Conservation (phyloP, 2,329 filamentous ascomycete genomes). For the Cladosporium austrohemisphaericum region DNA sequence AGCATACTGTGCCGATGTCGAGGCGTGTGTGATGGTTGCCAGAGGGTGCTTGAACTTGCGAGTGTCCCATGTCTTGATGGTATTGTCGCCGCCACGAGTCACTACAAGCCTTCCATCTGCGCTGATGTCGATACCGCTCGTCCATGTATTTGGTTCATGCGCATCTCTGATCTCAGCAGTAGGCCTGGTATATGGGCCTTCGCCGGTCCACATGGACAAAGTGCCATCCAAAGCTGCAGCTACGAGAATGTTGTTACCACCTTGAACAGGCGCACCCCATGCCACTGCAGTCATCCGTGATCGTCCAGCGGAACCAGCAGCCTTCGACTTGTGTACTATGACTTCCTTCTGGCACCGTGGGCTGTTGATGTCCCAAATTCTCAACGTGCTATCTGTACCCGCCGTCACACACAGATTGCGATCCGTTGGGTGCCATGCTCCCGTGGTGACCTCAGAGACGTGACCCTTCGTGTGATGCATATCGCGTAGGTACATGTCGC, state of each 20-base stretch:
- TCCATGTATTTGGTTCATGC: slow-evolving; percentile 81
- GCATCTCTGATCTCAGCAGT: slow-evolving; percentile 79
- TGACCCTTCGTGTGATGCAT: slow-evolving; percentile 98
- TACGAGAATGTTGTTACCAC: slow-evolving; percentile 74
- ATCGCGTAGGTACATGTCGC: slow-evolving; percentile 96
- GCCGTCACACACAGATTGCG: slow-evolving; percentile 83
- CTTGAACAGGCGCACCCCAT: slow-evolving; percentile 74
- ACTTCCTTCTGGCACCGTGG: slow-evolving; percentile 87
- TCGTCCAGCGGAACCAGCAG: slow-evolving; percentile 81
- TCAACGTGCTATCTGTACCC: slow-evolving; percentile 88
- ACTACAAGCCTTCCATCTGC: slow-evolving; percentile 85
- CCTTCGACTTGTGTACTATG: slow-evolving; percentile 90
- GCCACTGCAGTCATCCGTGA: slow-evolving; percentile 90
- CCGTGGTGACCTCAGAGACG: slow-evolving; percentile 83
- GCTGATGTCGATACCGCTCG: slow-evolving; percentile 85
- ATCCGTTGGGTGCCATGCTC: slow-evolving; percentile 86
- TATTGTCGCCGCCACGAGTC: slow-evolving; percentile 83
- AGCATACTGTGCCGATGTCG: slow-evolving; percentile 77
- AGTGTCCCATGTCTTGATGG: slow-evolving; percentile 95
- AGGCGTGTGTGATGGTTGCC: slow-evolving; percentile 71
- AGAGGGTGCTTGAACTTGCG: slow-evolving; percentile 91
- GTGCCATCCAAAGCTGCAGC: slow-evolving; percentile 84
- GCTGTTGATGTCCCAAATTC: slow-evolving; percentile 96
- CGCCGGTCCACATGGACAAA: slow-evolving; percentile 85
- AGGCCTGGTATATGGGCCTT: slow-evolving; percentile 80